These are phyloP conservation scores for Pleurotus tuber-regium DNA, from an alignment of 768 basidiomycete genomes.

Conservation along the genomic window DNA sequence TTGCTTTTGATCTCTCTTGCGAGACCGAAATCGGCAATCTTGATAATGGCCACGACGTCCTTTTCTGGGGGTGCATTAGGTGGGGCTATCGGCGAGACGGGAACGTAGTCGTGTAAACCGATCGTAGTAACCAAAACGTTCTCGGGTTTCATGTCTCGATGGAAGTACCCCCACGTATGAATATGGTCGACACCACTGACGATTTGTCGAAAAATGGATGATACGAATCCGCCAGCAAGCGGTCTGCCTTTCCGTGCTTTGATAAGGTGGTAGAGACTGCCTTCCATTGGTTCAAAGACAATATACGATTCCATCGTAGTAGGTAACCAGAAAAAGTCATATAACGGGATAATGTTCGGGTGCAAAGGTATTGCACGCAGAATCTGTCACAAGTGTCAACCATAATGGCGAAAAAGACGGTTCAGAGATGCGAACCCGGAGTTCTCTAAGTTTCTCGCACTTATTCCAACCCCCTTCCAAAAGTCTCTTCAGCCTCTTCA, in stretches of 20 bases:
- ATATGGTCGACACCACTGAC: constrained; percentile 90
- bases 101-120: constrained; percentile 87
- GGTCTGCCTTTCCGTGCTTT: constrained; percentile 94
- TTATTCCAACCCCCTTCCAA: constrained; percentile 99
- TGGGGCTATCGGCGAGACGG: constrained; percentile 65
- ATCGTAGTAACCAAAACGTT: constrained; percentile 98
- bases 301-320: constrained; percentile 95
- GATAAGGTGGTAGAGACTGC: constrained; percentile 98
- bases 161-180: constrained; percentile 91
- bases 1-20: constrained; percentile 83
- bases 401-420: constrained; percentile 11
- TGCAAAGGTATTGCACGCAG: constrained; percentile 92
- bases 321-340: constrained; percentile 97
- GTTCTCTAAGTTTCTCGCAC: constrained; percentile 91
- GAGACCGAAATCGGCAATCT: constrained; percentile 97
- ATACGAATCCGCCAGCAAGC: constrained; percentile 92
- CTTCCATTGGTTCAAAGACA: constrained; percentile 99
- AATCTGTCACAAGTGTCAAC: constrained; percentile 16
- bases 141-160: constrained; percentile 99
- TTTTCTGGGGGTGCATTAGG: constrained; percentile 71
- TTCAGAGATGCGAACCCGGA: constrained; percentile 61
- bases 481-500: constrained; percentile 97
- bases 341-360: constrained; percentile 96
- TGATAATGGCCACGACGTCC: constrained; percentile 95
- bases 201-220: constrained; percentile 92